phyloP scores from a whole-genome alignment of 345 rosid species.

The Kandelia obovata region DNA sequence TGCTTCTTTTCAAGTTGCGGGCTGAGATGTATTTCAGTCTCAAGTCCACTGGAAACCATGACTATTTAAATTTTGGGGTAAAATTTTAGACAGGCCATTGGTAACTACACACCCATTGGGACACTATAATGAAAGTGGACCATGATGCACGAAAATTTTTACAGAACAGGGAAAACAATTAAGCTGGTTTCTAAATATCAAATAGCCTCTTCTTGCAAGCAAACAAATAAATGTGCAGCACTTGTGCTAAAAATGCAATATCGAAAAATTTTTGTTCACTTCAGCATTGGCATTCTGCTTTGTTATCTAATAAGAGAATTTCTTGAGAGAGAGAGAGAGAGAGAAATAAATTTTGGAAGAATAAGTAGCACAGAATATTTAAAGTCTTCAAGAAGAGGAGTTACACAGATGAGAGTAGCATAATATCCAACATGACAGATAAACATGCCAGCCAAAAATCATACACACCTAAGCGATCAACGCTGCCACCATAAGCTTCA shows the following conservation, averaged over 20 bases:
- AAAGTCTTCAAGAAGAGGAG: background rate
- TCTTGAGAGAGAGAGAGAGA: background rate
- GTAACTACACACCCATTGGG: background rate
- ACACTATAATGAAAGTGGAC: background rate
- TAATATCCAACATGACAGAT: background rate
- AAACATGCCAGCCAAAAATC: background rate
- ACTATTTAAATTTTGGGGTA: background rate
- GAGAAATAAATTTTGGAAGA: background rate
- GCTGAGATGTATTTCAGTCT: background rate
- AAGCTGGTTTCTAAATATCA: background rate
- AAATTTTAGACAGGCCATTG: background rate
- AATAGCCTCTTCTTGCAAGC: background rate
- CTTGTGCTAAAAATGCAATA: too few relatives aligned
- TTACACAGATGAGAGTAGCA: background rate
- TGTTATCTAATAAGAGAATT: too few relatives aligned
- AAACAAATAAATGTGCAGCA: background rate
- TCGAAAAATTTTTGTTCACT: too few relatives aligned
- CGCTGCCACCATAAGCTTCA: slow-evolving; percentile 71
- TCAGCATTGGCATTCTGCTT: too few relatives aligned
- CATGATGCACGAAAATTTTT: background rate
- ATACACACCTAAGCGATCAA: slow-evolving; percentile 72
- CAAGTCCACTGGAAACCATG: background rate
- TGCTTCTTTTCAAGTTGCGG: background rate
- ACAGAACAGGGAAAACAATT: background rate
- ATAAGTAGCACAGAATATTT: background rate